Percentiles rank a stretch among this genome's conserved stretches.
These are phyloP conservation scores for Penicillium frequentans DNA, from an alignment of 2,329 filamentous ascomycete species.

Conservation along the genomic window DNA sequence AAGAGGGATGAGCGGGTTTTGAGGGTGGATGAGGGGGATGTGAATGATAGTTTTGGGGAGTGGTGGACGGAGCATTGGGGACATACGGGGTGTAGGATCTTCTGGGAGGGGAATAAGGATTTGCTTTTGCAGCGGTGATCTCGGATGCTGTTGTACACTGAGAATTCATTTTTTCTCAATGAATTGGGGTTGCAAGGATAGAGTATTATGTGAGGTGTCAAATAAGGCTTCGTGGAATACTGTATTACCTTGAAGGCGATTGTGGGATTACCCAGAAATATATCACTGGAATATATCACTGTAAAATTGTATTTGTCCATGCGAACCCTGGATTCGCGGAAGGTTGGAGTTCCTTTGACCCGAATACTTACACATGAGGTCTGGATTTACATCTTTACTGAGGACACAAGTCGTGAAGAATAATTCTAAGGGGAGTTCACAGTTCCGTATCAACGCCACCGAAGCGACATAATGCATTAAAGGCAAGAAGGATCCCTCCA, in stretches of 20 bases:
- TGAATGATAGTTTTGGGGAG: conserved; percentile 91
- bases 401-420: neutral
- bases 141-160: neutral
- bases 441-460: neutral
- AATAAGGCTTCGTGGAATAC: neutral
- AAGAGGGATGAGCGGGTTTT: conserved; percentile 80
- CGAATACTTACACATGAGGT: too few species aligned
- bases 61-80: conserved; percentile 95
- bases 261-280: neutral
- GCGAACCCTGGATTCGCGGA: neutral
- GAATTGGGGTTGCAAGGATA: neutral
- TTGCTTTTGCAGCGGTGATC: conserved; percentile 65
- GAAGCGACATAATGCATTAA: neutral
- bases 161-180: neutral
- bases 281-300: neutral
- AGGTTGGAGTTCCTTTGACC: too few species aligned
- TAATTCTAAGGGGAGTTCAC: neutral
- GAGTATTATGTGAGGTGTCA: neutral
- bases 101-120: conserved; percentile 78
- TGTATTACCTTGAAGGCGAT: neutral
- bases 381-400: neutral
- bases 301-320: neutral
- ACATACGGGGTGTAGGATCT: conserved; percentile 74
- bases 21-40: conserved; percentile 67
- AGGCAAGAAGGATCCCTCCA: conserved; percentile 4